phyloP scores from a whole-genome alignment of 257 asterid genomes.

The Oldenlandia corymbosa region DNA sequence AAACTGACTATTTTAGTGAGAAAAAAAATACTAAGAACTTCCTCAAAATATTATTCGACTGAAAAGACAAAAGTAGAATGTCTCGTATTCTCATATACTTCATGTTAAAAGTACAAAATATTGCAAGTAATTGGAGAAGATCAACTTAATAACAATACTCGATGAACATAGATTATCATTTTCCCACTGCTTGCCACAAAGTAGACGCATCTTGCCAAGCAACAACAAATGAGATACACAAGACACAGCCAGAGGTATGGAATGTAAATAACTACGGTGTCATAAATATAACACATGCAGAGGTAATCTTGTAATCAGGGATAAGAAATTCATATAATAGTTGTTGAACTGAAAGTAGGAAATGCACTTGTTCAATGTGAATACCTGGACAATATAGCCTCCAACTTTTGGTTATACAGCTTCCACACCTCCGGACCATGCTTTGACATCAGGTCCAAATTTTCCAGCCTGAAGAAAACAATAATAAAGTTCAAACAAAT shows the following conservation, averaged over 20 bases:
- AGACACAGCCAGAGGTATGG: neutral
- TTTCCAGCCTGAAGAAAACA: slow-evolving; percentile 68
- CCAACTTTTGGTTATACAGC: slow-evolving; percentile 72
- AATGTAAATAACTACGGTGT: neutral
- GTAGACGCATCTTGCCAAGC: neutral
- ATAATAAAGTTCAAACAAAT: neutral
- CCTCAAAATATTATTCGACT: neutral
- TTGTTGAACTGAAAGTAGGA: neutral
- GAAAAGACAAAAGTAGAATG: no score
- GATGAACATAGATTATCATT: neutral
- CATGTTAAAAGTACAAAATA: neutral
- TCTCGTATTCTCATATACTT: neutral
- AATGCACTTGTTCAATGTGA: neutral
- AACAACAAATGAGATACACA: neutral
- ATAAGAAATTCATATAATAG: neutral
- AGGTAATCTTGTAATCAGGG: neutral
- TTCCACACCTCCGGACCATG: slow-evolving; percentile 97
- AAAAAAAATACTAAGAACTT: neutral
- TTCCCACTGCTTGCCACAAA: neutral
- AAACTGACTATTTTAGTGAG: neutral
- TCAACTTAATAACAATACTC: neutral
- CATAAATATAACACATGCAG: neutral
- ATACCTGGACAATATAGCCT: slow-evolving; percentile 77
- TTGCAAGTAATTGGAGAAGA: neutral
- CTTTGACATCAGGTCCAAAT: slow-evolving; percentile 82